Evolutionary conservation across 345 rosid genomes (phyloP).

Genomic region (Erysimum cheiranthoides): DNA sequence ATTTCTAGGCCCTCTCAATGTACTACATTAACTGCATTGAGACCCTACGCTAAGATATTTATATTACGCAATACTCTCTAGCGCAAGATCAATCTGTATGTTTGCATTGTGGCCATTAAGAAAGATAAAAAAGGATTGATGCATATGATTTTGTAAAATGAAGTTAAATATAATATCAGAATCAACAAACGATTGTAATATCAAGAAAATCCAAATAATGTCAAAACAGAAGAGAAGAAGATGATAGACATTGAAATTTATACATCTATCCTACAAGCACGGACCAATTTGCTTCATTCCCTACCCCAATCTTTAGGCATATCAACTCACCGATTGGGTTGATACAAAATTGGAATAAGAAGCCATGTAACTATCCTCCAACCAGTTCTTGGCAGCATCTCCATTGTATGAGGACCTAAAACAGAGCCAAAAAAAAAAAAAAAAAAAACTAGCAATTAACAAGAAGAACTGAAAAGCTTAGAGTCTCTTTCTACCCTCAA

Average conservation of each 20-base stretch:
- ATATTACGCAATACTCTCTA: neutral
- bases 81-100: neutral
- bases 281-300: constrained; percentile 49
- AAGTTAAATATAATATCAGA: neutral
- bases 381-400: constrained; percentile 26
- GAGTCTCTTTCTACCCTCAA: neutral
- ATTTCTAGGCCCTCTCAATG: constrained; percentile 9
- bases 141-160: constrained; percentile 14
- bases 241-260: constrained; percentile 40
- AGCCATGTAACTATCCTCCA: constrained; percentile 21
- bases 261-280: constrained; percentile 40
- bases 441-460: neutral
- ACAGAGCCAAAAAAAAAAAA: neutral
- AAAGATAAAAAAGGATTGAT: constrained; percentile 18
- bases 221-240: constrained; percentile 10
- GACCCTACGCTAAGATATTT: constrained; percentile 5
- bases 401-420: constrained; percentile 24
- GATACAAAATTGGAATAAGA: neutral
- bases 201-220: neutral
- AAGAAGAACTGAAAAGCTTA: neutral
- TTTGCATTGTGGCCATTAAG: constrained; percentile 23
- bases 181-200: neutral
- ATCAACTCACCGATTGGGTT: constrained; percentile 31
- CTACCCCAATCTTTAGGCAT: constrained; percentile 13
- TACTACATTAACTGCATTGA: constrained; percentile 26